phyloP scores from a whole-genome alignment of 2,329 filamentous ascomycete genomes.

The Aspergillus felis region DNA sequence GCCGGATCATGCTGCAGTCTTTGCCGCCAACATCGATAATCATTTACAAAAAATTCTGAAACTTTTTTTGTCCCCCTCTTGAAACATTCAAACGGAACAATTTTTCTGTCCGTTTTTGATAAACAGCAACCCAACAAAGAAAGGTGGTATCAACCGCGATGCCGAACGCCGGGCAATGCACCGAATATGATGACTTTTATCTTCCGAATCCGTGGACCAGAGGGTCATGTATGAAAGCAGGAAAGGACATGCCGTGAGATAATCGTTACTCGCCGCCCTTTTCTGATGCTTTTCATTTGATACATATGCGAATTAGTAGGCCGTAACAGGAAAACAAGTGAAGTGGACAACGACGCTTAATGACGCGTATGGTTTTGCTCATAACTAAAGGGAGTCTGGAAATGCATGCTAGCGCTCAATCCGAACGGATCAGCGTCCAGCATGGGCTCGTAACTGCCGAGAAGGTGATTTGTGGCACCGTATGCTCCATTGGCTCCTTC shows the following conservation, averaged over 20 bases:
- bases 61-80: background rate
- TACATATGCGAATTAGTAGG: slow-evolving; percentile 2
- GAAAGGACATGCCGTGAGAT: slow-evolving; percentile 8
- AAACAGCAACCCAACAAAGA: slow-evolving; percentile 8
- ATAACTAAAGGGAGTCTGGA: slow-evolving; percentile 70
- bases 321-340: background rate
- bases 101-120: background rate
- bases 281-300: background rate
- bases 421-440: slow-evolving; percentile 92
- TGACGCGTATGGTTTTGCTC: slow-evolving; percentile 37
- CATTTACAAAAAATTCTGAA: background rate
- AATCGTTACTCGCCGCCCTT: slow-evolving; percentile 3
- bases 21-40: background rate
- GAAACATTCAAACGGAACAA: background rate
- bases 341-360: slow-evolving; percentile 10
- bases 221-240: slow-evolving; percentile 4
- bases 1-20: background rate
- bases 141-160: slow-evolving; percentile 32
- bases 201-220: slow-evolving; percentile 10
- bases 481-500: slow-evolving; percentile 39
- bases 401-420: slow-evolving; percentile 90
- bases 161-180: slow-evolving; percentile 34
- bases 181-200: slow-evolving; percentile 26
- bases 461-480: slow-evolving; percentile 49
- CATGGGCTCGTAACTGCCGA: slow-evolving; percentile 77